phyloP scores from a whole-genome alignment of 345 rosid species.

The Nephelium lappaceum region DNA sequence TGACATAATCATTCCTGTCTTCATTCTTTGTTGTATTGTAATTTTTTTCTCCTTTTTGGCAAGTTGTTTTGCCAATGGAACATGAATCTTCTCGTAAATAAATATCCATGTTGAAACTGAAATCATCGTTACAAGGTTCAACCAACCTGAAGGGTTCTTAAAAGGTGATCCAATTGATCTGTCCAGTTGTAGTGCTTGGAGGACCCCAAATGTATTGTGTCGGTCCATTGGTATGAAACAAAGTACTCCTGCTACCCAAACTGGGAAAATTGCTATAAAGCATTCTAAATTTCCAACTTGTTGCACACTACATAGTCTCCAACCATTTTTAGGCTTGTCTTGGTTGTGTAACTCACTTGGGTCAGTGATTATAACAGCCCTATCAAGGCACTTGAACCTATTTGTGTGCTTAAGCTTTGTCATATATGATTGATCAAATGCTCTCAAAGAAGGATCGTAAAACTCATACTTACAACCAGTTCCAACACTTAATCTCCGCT shows the following conservation, averaged over 20 bases:
- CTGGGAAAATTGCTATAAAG: constrained; percentile 50
- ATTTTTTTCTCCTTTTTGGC: constrained; percentile 41
- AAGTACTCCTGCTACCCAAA: constrained; percentile 62
- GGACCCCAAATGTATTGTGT: constrained; percentile 59
- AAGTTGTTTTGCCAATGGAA: constrained; percentile 37
- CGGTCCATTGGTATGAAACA: constrained; percentile 71
- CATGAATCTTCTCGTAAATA: constrained; percentile 51
- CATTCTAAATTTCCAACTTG: constrained; percentile 67
- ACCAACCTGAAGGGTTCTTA: constrained; percentile 66
- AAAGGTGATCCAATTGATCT: constrained; percentile 41
- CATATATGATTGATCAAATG: constrained; percentile 1
- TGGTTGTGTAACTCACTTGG: constrained; percentile 48
- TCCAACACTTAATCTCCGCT: constrained; percentile 25
- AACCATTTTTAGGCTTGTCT: constrained; percentile 45
- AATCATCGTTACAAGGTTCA: constrained; percentile 60
- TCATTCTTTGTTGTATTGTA: constrained; percentile 51
- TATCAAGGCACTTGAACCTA: constrained; percentile 54
- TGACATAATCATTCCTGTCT: constrained; percentile 57
- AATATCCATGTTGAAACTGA: constrained; percentile 66
- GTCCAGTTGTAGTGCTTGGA: constrained; percentile 60
- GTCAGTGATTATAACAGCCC: constrained; percentile 50
- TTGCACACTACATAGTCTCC: constrained; percentile 65
- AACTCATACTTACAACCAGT: neutral
- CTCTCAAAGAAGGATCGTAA: constrained; percentile 39
- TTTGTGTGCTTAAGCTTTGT: constrained; percentile 35